phyloP scores from a whole-genome alignment of 164 flowering plant genomes.

The Stephania japonica region DNA sequence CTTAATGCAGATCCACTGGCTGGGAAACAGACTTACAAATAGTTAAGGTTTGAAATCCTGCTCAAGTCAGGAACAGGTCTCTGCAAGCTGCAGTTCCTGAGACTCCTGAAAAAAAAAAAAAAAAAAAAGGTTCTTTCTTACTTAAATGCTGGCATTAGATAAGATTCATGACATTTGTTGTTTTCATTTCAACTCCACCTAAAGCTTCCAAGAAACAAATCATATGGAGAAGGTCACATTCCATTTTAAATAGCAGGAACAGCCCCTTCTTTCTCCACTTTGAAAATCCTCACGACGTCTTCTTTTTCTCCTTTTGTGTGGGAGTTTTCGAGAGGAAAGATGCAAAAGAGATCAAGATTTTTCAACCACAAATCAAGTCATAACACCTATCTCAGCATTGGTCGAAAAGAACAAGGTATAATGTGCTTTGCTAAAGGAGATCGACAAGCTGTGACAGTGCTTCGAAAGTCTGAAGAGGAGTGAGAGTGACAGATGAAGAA shows the following conservation, averaged over 20 bases:
- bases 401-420: too few relatives aligned
- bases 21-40: conserved; percentile 22
- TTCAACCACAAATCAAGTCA: too few relatives aligned
- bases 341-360: too few relatives aligned
- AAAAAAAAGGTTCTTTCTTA: neutral
- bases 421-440: too few relatives aligned
- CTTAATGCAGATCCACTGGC: neutral
- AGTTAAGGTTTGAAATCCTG: conserved; percentile 18
- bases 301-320: neutral
- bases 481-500: neutral
- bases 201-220: neutral
- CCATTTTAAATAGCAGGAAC: neutral
- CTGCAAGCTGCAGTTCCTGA: conserved; percentile 35
- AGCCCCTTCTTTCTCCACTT: neutral
- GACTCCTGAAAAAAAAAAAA: conserved; percentile 24
- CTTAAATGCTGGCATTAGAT: too few relatives aligned
- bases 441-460: too few relatives aligned
- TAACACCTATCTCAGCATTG: too few relatives aligned
- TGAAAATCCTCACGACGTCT: neutral
- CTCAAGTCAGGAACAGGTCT: conserved; percentile 36
- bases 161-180: neutral
- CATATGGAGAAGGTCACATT: neutral
- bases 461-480: too few relatives aligned
- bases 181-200: neutral
- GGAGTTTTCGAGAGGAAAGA: too few relatives aligned